Conservation (phyloP, 768 basidiomycete species). For the Boletus tomentosulus region DNA sequence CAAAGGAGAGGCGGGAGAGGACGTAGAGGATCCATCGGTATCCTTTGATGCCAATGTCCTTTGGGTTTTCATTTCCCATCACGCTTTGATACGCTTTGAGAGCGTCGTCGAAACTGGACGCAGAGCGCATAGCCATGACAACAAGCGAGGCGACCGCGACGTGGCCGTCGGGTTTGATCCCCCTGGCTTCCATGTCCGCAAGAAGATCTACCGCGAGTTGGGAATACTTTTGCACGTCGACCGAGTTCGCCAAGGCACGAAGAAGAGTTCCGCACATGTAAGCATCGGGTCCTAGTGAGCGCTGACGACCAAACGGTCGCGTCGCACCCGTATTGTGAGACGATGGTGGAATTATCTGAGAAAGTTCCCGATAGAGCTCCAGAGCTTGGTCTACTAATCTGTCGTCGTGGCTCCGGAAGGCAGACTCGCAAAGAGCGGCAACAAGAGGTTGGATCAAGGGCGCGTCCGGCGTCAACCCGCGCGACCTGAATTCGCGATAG, state of each 20-base stretch:
- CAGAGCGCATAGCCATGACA: conserved; percentile 64
- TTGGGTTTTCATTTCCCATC: conserved; percentile 25
- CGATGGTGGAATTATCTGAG: conserved; percentile 28
- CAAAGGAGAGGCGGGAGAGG: conserved; percentile 57
- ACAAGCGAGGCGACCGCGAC: conserved; percentile 48
- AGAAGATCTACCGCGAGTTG: conserved; percentile 48
- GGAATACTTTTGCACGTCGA: conserved; percentile 47
- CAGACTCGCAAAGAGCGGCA: conserved; percentile 41
- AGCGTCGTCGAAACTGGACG: conserved; percentile 52
- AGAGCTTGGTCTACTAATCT: conserved; percentile 51
- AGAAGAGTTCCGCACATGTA: conserved; percentile 54
- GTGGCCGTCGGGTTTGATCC: conserved; percentile 43
- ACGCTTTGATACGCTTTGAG: conserved; percentile 54
- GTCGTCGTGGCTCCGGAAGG: conserved; percentile 35
- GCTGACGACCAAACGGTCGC: conserved; percentile 26
- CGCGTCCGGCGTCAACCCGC: conserved; percentile 46
- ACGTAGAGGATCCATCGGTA: conserved; percentile 62
- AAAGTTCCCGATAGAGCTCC: conserved; percentile 47
- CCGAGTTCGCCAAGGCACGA: conserved; percentile 41
- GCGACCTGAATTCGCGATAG: conserved; percentile 43
- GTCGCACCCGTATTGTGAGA: conserved; percentile 8
- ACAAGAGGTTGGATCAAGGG: conserved; percentile 54
- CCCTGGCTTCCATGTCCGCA: conserved; percentile 59
- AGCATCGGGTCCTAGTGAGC: conserved; percentile 43
- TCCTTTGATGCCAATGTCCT: conserved; percentile 49